These are phyloP conservation scores for Thymus mandschuricus DNA, from an alignment of 257 asterid species.

Conservation along the genomic window DNA sequence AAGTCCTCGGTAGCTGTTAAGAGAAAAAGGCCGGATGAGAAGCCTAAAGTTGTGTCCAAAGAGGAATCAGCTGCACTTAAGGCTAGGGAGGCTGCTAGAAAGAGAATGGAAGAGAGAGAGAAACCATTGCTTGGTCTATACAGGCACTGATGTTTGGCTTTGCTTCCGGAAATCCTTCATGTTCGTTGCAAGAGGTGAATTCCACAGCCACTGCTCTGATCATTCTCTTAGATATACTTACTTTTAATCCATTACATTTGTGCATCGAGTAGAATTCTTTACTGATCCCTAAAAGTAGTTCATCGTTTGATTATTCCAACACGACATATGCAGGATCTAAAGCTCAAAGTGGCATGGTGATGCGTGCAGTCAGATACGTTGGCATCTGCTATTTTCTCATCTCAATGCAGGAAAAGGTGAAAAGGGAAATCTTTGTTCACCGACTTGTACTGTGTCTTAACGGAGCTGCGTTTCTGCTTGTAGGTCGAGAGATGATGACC, in stretches of 20 bases:
- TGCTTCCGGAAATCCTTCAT: conserved; percentile 29
- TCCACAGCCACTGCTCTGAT: not conserved
- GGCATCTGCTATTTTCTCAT: conserved; percentile 4
- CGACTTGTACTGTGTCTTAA: conserved; percentile 10
- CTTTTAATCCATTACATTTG: too few species aligned
- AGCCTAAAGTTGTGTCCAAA: conserved; percentile 72
- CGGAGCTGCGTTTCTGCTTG: conserved; percentile 25
- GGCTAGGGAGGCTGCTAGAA: conserved; percentile 90
- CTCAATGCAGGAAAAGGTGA: conserved; percentile 23
- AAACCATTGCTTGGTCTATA: conserved; percentile 71
- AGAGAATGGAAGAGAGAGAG: conserved; percentile 88
- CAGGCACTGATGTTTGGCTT: conserved; percentile 30
- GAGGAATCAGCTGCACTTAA: conserved; percentile 93
- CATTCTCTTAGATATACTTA: not conserved
- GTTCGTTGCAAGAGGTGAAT: conserved; percentile 41
- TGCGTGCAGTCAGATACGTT: not conserved
- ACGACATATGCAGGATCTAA: conserved; percentile 19
- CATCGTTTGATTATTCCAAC: not conserved
- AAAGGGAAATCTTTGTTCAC: conserved; percentile 14
- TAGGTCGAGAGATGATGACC: conserved; percentile 31
- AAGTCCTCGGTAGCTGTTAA: conserved; percentile 73
- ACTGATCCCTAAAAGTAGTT: too few species aligned
- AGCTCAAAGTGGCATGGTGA: conserved; percentile 17
- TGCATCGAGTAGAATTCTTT: too few species aligned
- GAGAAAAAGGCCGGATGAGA: conserved; percentile 69